A percentile compares a stretch with the other conserved stretches of the same genome.
phyloP scores from a whole-genome alignment of 2,329 filamentous ascomycete species.

The Monilinia aucupariae region DNA sequence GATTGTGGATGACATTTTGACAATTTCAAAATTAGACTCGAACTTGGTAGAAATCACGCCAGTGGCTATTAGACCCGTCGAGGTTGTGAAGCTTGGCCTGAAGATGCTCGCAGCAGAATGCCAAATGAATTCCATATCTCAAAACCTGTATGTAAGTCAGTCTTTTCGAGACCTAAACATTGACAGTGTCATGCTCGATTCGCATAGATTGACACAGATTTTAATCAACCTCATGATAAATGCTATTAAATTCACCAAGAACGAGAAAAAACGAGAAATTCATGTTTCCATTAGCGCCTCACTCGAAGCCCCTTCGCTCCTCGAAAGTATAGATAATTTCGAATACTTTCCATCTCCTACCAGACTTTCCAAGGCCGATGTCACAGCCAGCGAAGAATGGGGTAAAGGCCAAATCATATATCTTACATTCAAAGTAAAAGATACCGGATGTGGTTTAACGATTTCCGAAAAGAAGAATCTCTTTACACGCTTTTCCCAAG shows the following conservation, averaged over 20 bases:
- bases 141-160: conserved; percentile 57
- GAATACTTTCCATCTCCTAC: conserved; percentile 23
- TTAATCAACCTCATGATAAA: conserved; percentile 77
- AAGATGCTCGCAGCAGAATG: conserved; percentile 77
- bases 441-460: conserved; percentile 69
- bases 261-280: conserved; percentile 52
- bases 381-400: conserved; percentile 30
- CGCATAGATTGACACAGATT: conserved; percentile 70
- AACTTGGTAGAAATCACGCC: conserved; percentile 65
- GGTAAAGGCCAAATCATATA: conserved; percentile 49
- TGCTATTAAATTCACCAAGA: conserved; percentile 74
- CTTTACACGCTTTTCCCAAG: conserved; percentile 75
- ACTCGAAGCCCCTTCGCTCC: conserved; percentile 39
- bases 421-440: conserved; percentile 66
- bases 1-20: conserved; percentile 58
- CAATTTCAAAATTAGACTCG: conserved; percentile 65
- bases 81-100: conserved; percentile 59
- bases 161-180: conserved; percentile 54
- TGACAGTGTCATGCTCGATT: conserved; percentile 65
- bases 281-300: conserved; percentile 36
- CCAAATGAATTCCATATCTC: conserved; percentile 60
- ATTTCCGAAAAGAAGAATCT: conserved; percentile 65
- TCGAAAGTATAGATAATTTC: conserved; percentile 13
- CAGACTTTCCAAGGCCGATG: conserved; percentile 31
- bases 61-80: conserved; percentile 61